Evolutionary conservation across 805 yeast genomes (phyloP), one percentile per base, ranked within the genome.

Genomic region (Metschnikowia arizonensis): DNA sequence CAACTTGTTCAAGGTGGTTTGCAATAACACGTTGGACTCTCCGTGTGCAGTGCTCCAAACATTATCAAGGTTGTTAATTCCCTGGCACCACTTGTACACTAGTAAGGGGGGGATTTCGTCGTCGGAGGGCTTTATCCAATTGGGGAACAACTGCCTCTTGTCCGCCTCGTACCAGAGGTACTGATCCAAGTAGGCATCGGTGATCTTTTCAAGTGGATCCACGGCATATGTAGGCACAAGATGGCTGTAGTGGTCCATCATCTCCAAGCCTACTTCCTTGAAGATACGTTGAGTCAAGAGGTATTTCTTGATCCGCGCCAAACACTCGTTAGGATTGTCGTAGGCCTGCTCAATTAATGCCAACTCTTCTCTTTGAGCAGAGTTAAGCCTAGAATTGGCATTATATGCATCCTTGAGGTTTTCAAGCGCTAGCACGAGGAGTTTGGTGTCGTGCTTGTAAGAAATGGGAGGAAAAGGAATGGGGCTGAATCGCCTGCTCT

Each of bases 131-230:
- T 93, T 93, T 32, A 93, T 76, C 99, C 99, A 93, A 60, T 83
- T 84, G 3, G 99, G 99, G 65, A 93, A 93, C 23, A 93, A 65
- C 6, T 82, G 79, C 48, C 97, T 68, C 60, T 85, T 82, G 44
- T 88, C 96, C 8, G 93, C 91, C 60, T 93, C 98, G 64, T 85
- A 91, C 97, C 98, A 93, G 36, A 93, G 68, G 56, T 91, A 93
- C 58, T 93, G 99, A 58, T 91, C 98, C 33, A 93, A 65, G 54
- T 91, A 93, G 0, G 98, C 97, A 67, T 93, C 99, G 0, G 97
- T 89, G 42, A 93, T 88, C 60, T 90, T 93, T 63, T 93, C 99
- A 33, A 89, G 65, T 0, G 98, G 96, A 59, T 91, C 97, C 12
- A 93, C 76, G 9, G 84, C 78, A 58, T 88, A 90, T 0, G 89